Conservation (phyloP, 2,329 filamentous ascomycete genomes). For the Pseudogymnoascus sp. region DNA sequence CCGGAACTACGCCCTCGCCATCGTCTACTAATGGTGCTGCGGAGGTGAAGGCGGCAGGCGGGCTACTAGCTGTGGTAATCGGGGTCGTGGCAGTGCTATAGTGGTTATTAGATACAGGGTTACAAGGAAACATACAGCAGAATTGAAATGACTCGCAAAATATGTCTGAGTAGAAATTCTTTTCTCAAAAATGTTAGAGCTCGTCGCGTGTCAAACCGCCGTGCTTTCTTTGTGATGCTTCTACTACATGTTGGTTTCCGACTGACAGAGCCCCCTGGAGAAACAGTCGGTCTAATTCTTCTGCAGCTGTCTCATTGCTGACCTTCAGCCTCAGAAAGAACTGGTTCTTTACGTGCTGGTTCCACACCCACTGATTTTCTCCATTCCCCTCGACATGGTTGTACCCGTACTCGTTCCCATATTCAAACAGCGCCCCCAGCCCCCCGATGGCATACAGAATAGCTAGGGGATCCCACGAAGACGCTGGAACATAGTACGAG, state of each 20-base stretch:
- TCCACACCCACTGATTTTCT: slow-evolving; percentile 29
- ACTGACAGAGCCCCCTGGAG: slow-evolving; percentile 21
- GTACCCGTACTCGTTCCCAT: no score
- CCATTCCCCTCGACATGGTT: no score
- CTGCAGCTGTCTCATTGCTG: slow-evolving; percentile 26
- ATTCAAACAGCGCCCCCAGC: no score
- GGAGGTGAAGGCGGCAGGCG: neutral
- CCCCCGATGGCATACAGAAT: slow-evolving; percentile 28
- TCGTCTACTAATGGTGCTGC: neutral
- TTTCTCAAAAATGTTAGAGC: no score
- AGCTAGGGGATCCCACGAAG: slow-evolving; percentile 36
- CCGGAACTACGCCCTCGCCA: neutral
- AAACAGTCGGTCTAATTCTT: slow-evolving; percentile 27
- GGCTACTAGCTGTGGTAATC: neutral
- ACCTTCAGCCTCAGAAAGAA: slow-evolving; percentile 34
- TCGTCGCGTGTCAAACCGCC: neutral
- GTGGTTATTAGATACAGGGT: neutral
- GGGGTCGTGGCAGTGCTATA: neutral
- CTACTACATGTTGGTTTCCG: neutral
- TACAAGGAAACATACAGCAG: no score
- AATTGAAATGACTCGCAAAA: no score
- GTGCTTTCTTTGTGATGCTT: neutral
- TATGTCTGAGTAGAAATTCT: no score
- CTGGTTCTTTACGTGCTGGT: slow-evolving; percentile 32
- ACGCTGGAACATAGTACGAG: slow-evolving; percentile 28